Evolutionary conservation across 2,329 filamentous ascomycete species (phyloP), one percentile per base, ranked within the genome.

Genomic region (Botrytis hyacinthi): DNA sequence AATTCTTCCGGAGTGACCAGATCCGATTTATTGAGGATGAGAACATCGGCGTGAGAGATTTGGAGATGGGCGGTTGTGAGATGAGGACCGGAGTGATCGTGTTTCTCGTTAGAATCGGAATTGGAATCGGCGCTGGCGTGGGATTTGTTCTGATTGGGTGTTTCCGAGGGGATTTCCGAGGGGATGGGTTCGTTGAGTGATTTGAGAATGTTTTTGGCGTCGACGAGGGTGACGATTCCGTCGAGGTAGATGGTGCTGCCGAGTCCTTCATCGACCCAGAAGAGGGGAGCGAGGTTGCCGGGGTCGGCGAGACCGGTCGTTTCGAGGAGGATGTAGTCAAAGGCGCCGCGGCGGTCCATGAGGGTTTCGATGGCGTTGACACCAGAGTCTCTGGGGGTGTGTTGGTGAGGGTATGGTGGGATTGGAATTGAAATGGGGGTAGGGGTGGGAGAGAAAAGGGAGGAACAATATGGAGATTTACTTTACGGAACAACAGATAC

Each of bases 401-500:
- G 44, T 35, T 46, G 48, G 70, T 35, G 26, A n/a, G 62, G 37
- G 16, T n/a, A n/a, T 18, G 37, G 20, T 37, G n/a, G 18, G n/a
- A 44, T 37, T n/a, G 32, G 26, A 1, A 18, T 29, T 9, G 57
- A 10, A 22, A 37, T 32, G 16, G 10, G 4, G 32, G 20, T 37
- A 6, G 54, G 32, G 18, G 35, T 35, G 40, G 22, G 26, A 12
- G 26, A 40, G 12, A 4, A 26, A 29, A 67, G 14, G 14, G 8
- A 14, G 10, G 22, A 35, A 18, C 29, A 26, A 26, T 32, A 42
- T 40, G 71, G 18, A 35, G 10, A 77, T 81, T 73, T 86, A 95
- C 90, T 98, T 99, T 79, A 98, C 95, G 4, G 94, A 97, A 84
- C 96, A 99, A 84, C 96, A 99, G 77, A 99, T 94, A 82, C 96